Percentiles rank a stretch among this genome's conserved stretches.
These are phyloP conservation scores for Talaromyces adpressus DNA, from an alignment of 495 filamentous ascomycete genomes.

Conservation along the genomic window DNA sequence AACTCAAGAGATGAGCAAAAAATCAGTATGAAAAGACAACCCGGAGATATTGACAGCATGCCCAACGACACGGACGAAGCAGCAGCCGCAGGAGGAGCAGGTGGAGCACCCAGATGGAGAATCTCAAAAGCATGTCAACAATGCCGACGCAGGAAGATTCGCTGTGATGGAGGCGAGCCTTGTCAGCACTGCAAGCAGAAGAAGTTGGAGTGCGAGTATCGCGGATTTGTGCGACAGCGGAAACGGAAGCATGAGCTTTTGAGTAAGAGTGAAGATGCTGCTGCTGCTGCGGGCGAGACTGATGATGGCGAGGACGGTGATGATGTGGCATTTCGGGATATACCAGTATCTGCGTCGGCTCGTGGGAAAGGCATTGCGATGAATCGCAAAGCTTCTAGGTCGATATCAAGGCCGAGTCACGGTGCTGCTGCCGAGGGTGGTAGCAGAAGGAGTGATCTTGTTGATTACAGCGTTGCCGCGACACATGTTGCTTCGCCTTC, in stretches of 20 bases:
- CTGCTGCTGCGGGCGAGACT: background rate
- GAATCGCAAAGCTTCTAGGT: background rate
- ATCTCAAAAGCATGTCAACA: slow-evolving; percentile 39
- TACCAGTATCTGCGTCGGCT: background rate
- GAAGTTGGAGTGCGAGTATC: slow-evolving; percentile 29
- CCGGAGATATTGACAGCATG: slow-evolving; percentile 14
- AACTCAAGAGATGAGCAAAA: background rate
- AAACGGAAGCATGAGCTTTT: slow-evolving; percentile 24
- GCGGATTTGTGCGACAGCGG: slow-evolving; percentile 33
- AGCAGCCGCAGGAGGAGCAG: background rate
- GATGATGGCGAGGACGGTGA: background rate
- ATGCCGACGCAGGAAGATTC: slow-evolving; percentile 38
- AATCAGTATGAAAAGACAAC: background rate
- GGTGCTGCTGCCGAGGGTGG: background rate
- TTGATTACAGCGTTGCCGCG: slow-evolving; percentile 36
- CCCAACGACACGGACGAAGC: slow-evolving; percentile 16
- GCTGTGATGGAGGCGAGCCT: slow-evolving; percentile 33
- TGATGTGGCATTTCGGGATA: background rate
- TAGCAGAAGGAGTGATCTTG: background rate
- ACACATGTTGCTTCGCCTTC: slow-evolving; percentile 40
- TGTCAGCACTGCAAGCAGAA: slow-evolving; percentile 36
- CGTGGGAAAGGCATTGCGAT: background rate
- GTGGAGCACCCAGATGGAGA: slow-evolving; percentile 20
- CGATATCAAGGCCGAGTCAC: background rate
- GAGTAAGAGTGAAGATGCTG: background rate